Evolutionary conservation across 1,139 yeast species (phyloP), one percentile per base, ranked within the genome.

Genomic region (Eremothecium sinecaudum): DNA sequence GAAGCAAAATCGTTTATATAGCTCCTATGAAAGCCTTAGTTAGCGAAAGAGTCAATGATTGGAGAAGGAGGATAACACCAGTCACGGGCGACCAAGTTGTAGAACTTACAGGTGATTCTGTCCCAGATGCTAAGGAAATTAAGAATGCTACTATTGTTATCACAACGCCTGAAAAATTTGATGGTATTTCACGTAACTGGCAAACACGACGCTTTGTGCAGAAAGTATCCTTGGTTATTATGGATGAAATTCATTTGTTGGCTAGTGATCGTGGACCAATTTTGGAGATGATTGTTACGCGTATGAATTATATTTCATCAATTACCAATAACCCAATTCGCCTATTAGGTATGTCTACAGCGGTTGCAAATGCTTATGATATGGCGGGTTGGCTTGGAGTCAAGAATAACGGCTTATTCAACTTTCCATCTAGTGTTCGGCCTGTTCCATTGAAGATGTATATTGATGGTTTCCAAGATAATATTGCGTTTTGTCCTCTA

Each of bases 11-110:
- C 32, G 95, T 87, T 7, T 92, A 92, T 56, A 87, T 92, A 62
- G 98, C 98, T 0, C 99, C 99, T 3, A 92, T 92, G 98, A 92
- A 92, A 53, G 99, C 98, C 0, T 71, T 92, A 53, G 98, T 92
- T 2, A 69, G 96, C 42, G 98, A 92, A 62, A 72, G 98, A 58
- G 97, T 92, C 9, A 92, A 81, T 49, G 98, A 92, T 53, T 92
- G 98, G 98, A 66, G 80, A 25, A 67, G 63, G 30, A 67, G 94
- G 37, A 71, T 90, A 16, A 70, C 80, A 10, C 69, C 71, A 11
- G 64, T 67, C 22, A 75, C 90, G 0, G 70, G 66, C 9, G 75
- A 75, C 45, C 73, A 69, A 48, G 72, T 92, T 40, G 96, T 90
- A 11, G 99, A 90, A 59, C 65, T 90, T 48, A 90, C 98, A 1